These are phyloP conservation scores for Yueomyces sp. DNA, from an alignment of 805 yeast genomes.

Conservation along the genomic window DNA sequence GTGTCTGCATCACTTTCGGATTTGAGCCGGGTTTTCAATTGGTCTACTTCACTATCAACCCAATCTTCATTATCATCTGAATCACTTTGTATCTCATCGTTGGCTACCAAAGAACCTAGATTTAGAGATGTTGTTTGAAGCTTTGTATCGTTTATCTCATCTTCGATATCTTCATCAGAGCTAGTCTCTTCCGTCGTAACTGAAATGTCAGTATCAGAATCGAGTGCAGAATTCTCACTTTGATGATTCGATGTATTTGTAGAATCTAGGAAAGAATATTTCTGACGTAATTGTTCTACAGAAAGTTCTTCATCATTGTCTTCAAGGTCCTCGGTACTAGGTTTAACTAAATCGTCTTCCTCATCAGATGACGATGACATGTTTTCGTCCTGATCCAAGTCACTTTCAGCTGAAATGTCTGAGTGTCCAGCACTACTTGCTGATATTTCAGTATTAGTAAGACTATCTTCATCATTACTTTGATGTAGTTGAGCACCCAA, in stretches of 20 bases:
- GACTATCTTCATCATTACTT: slow-evolving; percentile 11
- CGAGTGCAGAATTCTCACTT: not conserved
- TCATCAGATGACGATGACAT: slow-evolving; percentile 8
- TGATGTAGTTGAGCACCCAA: slow-evolving; percentile 69
- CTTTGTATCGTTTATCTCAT: not conserved
- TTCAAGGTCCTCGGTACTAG: slow-evolving; percentile 7
- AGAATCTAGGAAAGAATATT: slow-evolving; percentile 24
- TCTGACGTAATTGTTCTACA: slow-evolving; percentile 30
- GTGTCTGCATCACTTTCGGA: not conserved
- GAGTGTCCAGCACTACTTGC: slow-evolving; percentile 9
- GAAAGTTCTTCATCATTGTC: slow-evolving; percentile 20
- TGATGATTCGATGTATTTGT: slow-evolving; percentile 1
- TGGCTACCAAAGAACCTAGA: not conserved
- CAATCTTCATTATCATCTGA: slow-evolving; percentile 4
- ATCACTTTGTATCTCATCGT: slow-evolving; percentile 1
- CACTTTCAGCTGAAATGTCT: slow-evolving; percentile 10
- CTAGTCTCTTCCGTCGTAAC: slow-evolving; percentile 13
- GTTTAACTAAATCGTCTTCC: not conserved
- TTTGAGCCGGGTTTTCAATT: too few species aligned
- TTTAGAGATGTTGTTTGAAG: not conserved
- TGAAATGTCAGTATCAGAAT: slow-evolving; percentile 4
- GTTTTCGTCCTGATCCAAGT: slow-evolving; percentile 7
- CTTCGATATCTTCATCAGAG: slow-evolving; percentile 7
- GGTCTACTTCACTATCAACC: not conserved
- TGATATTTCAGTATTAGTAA: slow-evolving; percentile 1